These are phyloP conservation scores for Pseudogymnoascus sp. DNA, from an alignment of 2,329 filamentous ascomycete genomes.

Conservation along the genomic window DNA sequence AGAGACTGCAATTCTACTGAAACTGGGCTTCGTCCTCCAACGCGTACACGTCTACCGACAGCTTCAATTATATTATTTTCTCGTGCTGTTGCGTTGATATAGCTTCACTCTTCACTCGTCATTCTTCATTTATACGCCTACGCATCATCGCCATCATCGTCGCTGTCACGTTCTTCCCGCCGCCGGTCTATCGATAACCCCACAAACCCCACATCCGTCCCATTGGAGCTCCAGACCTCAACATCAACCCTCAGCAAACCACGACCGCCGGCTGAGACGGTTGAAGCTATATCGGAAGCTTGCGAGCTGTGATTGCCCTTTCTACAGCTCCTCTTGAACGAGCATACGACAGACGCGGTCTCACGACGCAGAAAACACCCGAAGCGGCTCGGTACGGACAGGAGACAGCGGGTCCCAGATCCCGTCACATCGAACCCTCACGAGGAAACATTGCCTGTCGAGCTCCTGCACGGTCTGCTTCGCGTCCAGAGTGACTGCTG, in stretches of 20 bases:
- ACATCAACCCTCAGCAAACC: slow-evolving; percentile 4
- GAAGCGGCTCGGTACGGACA: not conserved
- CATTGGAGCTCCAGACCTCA: not conserved
- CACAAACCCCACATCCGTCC: slow-evolving; percentile 7
- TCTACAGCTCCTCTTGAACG: slow-evolving; percentile 4
- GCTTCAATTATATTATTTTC: not conserved
- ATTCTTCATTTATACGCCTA: not conserved
- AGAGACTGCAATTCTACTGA: slow-evolving; percentile 7
- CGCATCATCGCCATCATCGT: not conserved
- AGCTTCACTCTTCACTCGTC: not conserved
- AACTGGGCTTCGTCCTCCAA: not conserved
- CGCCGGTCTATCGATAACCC: slow-evolving; percentile 7
- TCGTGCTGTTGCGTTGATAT: not conserved
- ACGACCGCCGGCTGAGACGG: not conserved
- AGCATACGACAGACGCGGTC: not conserved
- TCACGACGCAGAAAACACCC: not conserved
- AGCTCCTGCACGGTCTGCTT: not conserved
- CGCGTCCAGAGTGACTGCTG: not conserved
- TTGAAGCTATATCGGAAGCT: not conserved
- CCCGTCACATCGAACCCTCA: not conserved
- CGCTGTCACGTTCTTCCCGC: slow-evolving; percentile 6
- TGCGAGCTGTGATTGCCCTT: not conserved
- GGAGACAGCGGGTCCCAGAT: not conserved
- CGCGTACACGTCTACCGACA: not conserved
- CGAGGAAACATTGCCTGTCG: not conserved